Evolutionary conservation across 2,329 filamentous ascomycete species (phyloP).

Genomic region (Xylogone sp.): DNA sequence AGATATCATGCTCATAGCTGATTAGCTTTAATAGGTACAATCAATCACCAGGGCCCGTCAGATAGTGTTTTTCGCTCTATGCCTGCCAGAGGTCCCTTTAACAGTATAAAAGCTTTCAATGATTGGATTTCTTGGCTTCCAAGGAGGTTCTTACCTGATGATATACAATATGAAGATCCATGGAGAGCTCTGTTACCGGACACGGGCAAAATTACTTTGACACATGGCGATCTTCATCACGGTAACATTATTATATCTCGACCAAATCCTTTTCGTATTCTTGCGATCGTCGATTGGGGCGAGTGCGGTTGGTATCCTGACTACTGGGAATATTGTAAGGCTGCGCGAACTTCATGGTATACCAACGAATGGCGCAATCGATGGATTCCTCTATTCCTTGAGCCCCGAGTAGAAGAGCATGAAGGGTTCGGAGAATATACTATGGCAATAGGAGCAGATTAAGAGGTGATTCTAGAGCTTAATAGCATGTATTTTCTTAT

Average conservation of each 20-base stretch:
- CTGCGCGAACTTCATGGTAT: slow-evolving; percentile 5
- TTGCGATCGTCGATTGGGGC: slow-evolving; percentile 31
- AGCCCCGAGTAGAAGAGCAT: neutral
- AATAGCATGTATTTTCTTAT: too few relatives aligned
- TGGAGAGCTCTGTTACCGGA: slow-evolving; percentile 22
- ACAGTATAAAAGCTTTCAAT: slow-evolving; percentile 21
- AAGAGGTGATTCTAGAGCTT: too few relatives aligned
- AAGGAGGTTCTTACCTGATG: slow-evolving; percentile 16
- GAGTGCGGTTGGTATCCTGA: slow-evolving; percentile 32
- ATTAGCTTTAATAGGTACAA: slow-evolving; percentile 5
- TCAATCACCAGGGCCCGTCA: slow-evolving; percentile 14
- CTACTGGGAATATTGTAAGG: slow-evolving; percentile 33
- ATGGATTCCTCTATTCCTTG: slow-evolving; percentile 7
- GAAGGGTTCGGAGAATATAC: neutral
- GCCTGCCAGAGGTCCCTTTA: slow-evolving; percentile 21
- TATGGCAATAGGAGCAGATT: too few relatives aligned
- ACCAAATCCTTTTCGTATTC: slow-evolving; percentile 16
- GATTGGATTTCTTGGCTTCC: slow-evolving; percentile 21
- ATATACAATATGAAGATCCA: slow-evolving; percentile 18
- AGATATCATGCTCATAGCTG: neutral
- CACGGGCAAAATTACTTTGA: slow-evolving; percentile 26
- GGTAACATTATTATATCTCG: slow-evolving; percentile 30
- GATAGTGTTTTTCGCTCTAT: slow-evolving; percentile 18
- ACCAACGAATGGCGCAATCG: slow-evolving; percentile 8
- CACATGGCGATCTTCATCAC: slow-evolving; percentile 31